phyloP scores from a whole-genome alignment of 23 red algal genomes.

The Gracilaria vermiculophylla region DNA sequence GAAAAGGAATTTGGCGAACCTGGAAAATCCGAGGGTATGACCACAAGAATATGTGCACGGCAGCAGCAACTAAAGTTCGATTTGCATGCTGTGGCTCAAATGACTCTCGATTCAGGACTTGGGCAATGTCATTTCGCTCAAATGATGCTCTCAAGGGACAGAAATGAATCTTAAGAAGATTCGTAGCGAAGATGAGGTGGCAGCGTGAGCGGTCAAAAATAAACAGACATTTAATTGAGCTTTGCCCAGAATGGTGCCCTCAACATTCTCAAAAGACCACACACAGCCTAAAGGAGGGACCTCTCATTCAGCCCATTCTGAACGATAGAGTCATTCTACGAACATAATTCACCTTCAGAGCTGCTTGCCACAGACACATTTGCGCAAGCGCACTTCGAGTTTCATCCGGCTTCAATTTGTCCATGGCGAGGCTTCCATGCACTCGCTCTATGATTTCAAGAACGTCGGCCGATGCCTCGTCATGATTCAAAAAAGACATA shows the following conservation, averaged over 20 bases:
- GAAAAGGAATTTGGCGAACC: conserved; percentile 68
- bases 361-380: conserved; percentile 69
- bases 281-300: too few species aligned
- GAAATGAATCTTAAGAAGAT: too few species aligned
- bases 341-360: conserved; percentile 41
- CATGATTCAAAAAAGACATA: conserved; percentile 58
- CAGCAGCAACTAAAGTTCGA: conserved; percentile 73
- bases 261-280: too few species aligned
- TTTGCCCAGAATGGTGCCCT: too few species aligned
- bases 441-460: conserved; percentile 51
- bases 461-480: conserved; percentile 54
- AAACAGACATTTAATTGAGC: too few species aligned
- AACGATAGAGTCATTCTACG: conserved; percentile 52
- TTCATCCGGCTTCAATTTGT: conserved; percentile 45
- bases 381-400: conserved; percentile 40
- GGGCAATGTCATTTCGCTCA: conserved; percentile 28
- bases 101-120: conserved; percentile 30
- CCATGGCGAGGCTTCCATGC: conserved; percentile 36
- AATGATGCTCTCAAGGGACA: too few species aligned
- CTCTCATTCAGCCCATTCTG: conserved; percentile 15
- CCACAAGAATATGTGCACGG: conserved; percentile 54
- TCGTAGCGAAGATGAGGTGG: background rate
- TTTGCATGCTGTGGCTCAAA: conserved; percentile 54
- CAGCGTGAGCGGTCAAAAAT: too few species aligned
- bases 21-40: conserved; percentile 69